Evolutionary conservation across 495 filamentous ascomycete species (phyloP).

Genomic region (Aspergillus egyptiacus): DNA sequence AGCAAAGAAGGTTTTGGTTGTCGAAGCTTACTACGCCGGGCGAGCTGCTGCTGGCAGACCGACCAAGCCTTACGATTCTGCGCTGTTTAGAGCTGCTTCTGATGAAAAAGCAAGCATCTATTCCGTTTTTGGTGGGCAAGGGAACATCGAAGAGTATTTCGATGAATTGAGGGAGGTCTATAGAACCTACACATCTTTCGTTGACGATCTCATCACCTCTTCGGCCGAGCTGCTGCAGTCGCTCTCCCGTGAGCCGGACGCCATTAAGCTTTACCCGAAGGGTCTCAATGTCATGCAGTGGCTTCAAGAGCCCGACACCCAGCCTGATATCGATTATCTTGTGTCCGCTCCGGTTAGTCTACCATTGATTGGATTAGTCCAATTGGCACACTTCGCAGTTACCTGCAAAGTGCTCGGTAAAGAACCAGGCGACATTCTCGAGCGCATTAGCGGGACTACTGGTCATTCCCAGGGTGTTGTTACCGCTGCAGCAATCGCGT

Average conservation of each 20-base stretch:
- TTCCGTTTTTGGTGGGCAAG: conserved; percentile 95
- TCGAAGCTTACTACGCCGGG: conserved; percentile 84
- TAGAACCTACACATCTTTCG: conserved; percentile 81
- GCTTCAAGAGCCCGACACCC: conserved; percentile 78
- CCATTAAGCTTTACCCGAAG: conserved; percentile 92
- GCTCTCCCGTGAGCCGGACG: conserved; percentile 78
- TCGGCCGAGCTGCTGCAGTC: conserved; percentile 76
- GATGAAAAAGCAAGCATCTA: conserved; percentile 76
- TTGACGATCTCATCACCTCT: conserved; percentile 72
- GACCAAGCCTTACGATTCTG: conserved; percentile 85
- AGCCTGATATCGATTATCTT: conserved; percentile 91
- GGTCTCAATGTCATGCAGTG: conserved; percentile 90
- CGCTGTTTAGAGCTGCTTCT: conserved; percentile 78
- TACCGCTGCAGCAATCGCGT: conserved; percentile 85
- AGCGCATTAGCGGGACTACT: conserved; percentile 77
- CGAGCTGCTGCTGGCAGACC: conserved; percentile 74
- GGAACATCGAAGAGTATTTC: conserved; percentile 99
- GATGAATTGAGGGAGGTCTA: conserved; percentile 91
- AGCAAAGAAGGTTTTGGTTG: conserved; percentile 80
- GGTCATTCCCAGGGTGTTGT: conserved; percentile 97
- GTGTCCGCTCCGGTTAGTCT: conserved; percentile 96
- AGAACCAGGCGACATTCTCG: conserved; percentile 77
- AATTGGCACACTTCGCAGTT: conserved; percentile 88
- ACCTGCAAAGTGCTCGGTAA: conserved; percentile 84
- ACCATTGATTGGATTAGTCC: conserved; percentile 91